phyloP scores from a whole-genome alignment of 2,329 filamentous ascomycete genomes.

The Fusarium sp. region DNA sequence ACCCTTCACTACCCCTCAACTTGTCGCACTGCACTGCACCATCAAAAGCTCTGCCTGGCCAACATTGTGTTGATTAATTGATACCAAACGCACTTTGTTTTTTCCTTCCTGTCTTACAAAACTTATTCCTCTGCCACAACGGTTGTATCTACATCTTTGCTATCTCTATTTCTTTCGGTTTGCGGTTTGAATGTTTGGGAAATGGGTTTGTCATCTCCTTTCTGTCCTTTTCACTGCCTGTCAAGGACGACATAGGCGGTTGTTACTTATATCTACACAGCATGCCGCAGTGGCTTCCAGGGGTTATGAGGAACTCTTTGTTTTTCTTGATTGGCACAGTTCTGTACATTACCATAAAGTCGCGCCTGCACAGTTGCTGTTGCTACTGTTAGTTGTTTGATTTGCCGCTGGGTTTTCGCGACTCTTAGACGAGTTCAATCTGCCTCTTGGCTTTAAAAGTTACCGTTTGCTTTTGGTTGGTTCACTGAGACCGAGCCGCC shows the following conservation, averaged over 20 bases:
- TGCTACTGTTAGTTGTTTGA: conserved; percentile 49
- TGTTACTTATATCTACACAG: conserved; percentile 44
- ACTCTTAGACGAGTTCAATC: conserved; percentile 53
- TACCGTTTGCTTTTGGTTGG: conserved; percentile 41
- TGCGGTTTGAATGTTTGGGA: conserved; percentile 27
- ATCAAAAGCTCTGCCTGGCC: conserved; percentile 41
- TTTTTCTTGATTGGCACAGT: conserved; percentile 52
- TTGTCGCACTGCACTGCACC: conserved; percentile 19
- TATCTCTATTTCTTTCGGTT: conserved; percentile 22
- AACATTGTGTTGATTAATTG: conserved; percentile 52
- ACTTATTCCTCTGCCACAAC: conserved; percentile 34
- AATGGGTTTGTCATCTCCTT: conserved; percentile 47
- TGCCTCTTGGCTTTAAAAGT: conserved; percentile 50
- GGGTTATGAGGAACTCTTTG: conserved; percentile 54
- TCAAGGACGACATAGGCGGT: conserved; percentile 43
- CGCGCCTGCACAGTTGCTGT: conserved; percentile 56
- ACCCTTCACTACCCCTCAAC: conserved; percentile 26
- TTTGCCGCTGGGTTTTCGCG: conserved; percentile 48
- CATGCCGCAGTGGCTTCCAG: conserved; percentile 47
- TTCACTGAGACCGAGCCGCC: conserved; percentile 22
- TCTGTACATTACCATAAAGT: conserved; percentile 68
- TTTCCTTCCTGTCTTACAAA: conserved; percentile 35
- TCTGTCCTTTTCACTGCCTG: conserved; percentile 32
- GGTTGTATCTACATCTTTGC: conserved; percentile 44
- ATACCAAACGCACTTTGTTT: conserved; percentile 48